Conservation (phyloP, 805 yeast species). For the Lachancea kluyveri region DNA sequence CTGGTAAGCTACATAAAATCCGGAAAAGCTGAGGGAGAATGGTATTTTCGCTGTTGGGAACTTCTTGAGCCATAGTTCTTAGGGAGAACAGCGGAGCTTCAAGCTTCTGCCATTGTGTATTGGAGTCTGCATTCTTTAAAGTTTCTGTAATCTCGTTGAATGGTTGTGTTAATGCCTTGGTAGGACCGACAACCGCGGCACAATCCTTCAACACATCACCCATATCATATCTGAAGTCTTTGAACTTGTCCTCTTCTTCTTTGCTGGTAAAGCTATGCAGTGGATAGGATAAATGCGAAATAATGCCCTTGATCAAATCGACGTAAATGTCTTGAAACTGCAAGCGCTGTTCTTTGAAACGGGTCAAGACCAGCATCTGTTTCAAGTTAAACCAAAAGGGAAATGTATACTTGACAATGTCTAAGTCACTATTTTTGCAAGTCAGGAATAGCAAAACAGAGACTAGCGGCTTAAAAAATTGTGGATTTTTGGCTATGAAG, state of each 20-base stretch:
- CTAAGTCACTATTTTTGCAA: constrained; percentile 74
- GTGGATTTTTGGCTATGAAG: constrained; percentile 66
- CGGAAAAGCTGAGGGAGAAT: constrained; percentile 60
- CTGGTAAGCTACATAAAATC: constrained; percentile 63
- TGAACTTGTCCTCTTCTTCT: constrained; percentile 87
- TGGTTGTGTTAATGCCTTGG: constrained; percentile 64
- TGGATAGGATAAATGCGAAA: constrained; percentile 77
- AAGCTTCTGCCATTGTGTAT: constrained; percentile 65
- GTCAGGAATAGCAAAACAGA: constrained; percentile 66
- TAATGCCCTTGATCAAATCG: constrained; percentile 29
- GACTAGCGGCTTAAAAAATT: constrained; percentile 64
- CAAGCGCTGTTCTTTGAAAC: constrained; percentile 24
- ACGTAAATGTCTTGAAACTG: constrained; percentile 20
- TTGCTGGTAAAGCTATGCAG: constrained; percentile 53
- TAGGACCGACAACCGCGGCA: constrained; percentile 82
- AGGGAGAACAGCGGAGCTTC: constrained; percentile 88
- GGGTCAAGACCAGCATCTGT: constrained; percentile 42
- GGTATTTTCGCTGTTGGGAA: constrained; percentile 55
- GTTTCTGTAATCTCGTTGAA: constrained; percentile 47
- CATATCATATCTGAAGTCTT: constrained; percentile 91
- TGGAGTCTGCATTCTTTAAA: constrained; percentile 25
- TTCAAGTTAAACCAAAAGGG: constrained; percentile 85
- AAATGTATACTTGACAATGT: constrained; percentile 83
- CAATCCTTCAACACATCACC: constrained; percentile 97
- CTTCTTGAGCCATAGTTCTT: constrained; percentile 93